phyloP scores from a whole-genome alignment of 305 asterid species.

The Withania somnifera region DNA sequence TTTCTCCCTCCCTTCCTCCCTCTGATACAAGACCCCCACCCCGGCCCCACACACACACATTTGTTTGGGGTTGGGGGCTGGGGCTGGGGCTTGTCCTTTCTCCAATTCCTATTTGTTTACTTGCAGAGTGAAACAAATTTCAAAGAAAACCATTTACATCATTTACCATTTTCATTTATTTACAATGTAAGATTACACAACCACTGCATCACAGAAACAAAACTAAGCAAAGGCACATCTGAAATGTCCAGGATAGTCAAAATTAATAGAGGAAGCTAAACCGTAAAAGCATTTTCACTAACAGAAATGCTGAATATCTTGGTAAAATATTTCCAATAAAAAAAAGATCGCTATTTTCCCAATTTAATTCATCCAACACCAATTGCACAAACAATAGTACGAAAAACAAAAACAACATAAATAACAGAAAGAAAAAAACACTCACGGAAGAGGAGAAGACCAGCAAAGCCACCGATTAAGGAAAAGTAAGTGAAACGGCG shows the following conservation, averaged over 20 bases:
- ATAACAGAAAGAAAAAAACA: not conserved
- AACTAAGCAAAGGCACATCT: too few relatives aligned
- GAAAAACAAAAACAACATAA: not conserved
- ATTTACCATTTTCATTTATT: not conserved
- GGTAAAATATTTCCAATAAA: not conserved
- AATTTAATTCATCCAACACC: not conserved
- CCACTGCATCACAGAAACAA: not conserved
- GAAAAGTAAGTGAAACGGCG: conserved; percentile 76
- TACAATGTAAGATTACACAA: not conserved
- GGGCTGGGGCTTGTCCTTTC: not conserved
- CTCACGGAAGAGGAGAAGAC: conserved; percentile 17
- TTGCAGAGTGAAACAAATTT: not conserved
- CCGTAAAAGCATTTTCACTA: too few relatives aligned
- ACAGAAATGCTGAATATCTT: too few relatives aligned
- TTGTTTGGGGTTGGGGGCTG: too few relatives aligned
- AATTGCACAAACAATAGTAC: not conserved
- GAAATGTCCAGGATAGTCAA: too few relatives aligned
- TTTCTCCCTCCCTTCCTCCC: too few relatives aligned
- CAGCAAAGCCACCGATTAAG: conserved; percentile 60
- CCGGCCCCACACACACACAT: too few relatives aligned
- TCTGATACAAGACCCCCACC: too few relatives aligned
- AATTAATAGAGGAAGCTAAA: too few relatives aligned
- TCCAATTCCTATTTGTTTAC: not conserved
- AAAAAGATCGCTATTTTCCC: not conserved
- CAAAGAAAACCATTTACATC: not conserved